Evolutionary conservation across 2,329 filamentous ascomycete species (phyloP).

Genomic region (Fusarium xylarioides): DNA sequence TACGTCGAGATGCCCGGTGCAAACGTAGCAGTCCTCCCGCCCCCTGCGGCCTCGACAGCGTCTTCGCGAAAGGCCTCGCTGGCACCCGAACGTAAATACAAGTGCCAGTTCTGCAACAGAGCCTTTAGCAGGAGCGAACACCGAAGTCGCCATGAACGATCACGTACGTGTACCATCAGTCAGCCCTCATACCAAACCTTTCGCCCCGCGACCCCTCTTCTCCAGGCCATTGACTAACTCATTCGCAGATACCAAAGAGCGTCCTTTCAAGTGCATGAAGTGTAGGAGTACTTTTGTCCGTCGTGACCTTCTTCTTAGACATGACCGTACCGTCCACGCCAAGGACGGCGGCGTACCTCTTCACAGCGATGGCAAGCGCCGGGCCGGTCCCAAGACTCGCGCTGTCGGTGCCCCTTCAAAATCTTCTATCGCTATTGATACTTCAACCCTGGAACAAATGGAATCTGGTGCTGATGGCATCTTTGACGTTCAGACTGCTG

Average conservation of each 20-base stretch:
- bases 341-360: conserved; percentile 96
- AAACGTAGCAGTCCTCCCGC: conserved; percentile 70
- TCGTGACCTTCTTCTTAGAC: conserved; percentile 92
- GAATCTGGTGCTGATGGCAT: conserved; percentile 89
- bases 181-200: conserved; percentile 8
- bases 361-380: conserved; percentile 92
- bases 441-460: conserved; percentile 89
- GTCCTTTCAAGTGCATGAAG: conserved; percentile 98
- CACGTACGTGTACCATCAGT: conserved; percentile 78
- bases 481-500: conserved; percentile 96
- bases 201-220: conserved; percentile 14
- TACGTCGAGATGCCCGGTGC: conserved; percentile 73
- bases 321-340: conserved; percentile 97
- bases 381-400: conserved; percentile 74
- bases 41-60: conserved; percentile 73
- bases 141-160: conserved; percentile 94
- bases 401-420: conserved; percentile 75
- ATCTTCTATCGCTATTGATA: conserved; percentile 80
- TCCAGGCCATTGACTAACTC: conserved; percentile 39
- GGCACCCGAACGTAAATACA: conserved; percentile 97
- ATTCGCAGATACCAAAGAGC: conserved; percentile 89
- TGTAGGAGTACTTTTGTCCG: conserved; percentile 98
- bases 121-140: conserved; percentile 98
- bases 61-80: conserved; percentile 78
- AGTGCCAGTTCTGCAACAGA: conserved; percentile 98